Percentiles rank a stretch among this genome's conserved stretches.
Conservation (phyloP, 2,329 filamentous ascomycete species). For the Nothophoma quercina region DNA sequence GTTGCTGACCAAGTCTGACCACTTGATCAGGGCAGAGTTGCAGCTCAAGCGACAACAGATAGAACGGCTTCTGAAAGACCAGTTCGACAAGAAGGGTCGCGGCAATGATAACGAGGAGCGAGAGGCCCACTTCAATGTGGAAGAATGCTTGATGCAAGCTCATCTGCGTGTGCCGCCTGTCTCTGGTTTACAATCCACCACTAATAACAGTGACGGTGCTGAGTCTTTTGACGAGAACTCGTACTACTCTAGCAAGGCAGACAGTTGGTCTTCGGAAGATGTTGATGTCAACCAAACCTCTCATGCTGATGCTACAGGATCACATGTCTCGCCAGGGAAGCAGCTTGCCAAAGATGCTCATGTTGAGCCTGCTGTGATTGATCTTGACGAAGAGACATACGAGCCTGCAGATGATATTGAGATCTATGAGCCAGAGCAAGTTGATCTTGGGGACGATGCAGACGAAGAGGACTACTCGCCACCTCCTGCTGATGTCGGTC, state of each 20-base stretch:
- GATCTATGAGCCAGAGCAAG: constrained; percentile 46
- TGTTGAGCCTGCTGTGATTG: constrained; percentile 41
- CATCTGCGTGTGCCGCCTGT: constrained; percentile 75
- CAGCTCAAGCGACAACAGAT: constrained; percentile 81
- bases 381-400: constrained; percentile 49
- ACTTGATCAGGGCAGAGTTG: constrained; percentile 81
- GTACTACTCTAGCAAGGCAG: constrained; percentile 90
- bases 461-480: constrained; percentile 56
- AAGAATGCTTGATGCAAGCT: constrained; percentile 62
- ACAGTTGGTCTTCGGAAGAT: constrained; percentile 73
- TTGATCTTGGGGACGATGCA: constrained; percentile 39
- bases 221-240: constrained; percentile 93
- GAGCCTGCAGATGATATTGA: constrained; percentile 51
- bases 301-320: constrained; percentile 41
- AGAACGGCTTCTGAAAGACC: constrained; percentile 78
- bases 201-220: constrained; percentile 71
- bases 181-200: constrained; percentile 62
- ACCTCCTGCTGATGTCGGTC: constrained; percentile 52
- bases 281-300: constrained; percentile 39
- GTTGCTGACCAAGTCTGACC: constrained; percentile 84
- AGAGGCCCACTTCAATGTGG: constrained; percentile 52
- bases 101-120: constrained; percentile 61
- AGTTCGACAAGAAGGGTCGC: constrained; percentile 69
- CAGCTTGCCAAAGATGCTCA: constrained; percentile 29
- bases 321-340: constrained; percentile 39